Evolutionary conservation across 345 rosid genomes (phyloP).

Genomic region (Durio zibethinus): DNA sequence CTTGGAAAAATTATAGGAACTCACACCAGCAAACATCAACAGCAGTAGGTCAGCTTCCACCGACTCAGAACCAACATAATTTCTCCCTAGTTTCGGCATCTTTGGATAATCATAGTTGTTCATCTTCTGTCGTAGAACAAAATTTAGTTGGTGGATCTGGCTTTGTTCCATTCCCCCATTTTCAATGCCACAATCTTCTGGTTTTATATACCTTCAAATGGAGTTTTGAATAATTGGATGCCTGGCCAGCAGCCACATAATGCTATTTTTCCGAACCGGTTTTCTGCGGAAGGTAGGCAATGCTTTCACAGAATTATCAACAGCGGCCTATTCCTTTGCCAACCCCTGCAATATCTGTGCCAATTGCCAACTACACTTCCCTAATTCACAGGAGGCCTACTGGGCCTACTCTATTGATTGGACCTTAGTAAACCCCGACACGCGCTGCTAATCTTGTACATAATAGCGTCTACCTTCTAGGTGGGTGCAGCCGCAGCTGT

Average conservation of each 20-base stretch:
- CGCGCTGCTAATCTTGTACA: too few relatives aligned
- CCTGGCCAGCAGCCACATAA: slow-evolving; percentile 28
- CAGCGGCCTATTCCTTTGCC: slow-evolving; percentile 43
- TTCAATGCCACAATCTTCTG: too few relatives aligned
- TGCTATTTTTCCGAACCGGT: slow-evolving; percentile 31
- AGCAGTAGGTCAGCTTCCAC: slow-evolving; percentile 16
- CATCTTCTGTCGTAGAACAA: slow-evolving; percentile 5
- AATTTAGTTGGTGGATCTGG: too few relatives aligned
- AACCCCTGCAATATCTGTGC: slow-evolving; percentile 20
- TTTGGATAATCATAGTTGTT: slow-evolving; percentile 21
- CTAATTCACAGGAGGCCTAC: too few relatives aligned
- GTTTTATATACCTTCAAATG: neutral
- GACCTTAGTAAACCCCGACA: too few relatives aligned
- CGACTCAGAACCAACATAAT: slow-evolving; percentile 26
- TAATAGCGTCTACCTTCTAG: too few relatives aligned
- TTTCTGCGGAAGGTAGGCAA: slow-evolving; percentile 40
- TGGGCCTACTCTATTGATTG: too few relatives aligned
- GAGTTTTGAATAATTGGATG: slow-evolving; percentile 36
- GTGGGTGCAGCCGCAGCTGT: too few relatives aligned
- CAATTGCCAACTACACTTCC: too few relatives aligned
- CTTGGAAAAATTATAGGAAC: slow-evolving; percentile 37
- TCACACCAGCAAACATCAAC: slow-evolving; percentile 30
- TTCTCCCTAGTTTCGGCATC: slow-evolving; percentile 23
- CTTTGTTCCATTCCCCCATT: too few relatives aligned
- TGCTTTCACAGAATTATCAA: slow-evolving; percentile 43